Conservation (phyloP, 805 yeast species). For the Grigorovia jiainica region DNA sequence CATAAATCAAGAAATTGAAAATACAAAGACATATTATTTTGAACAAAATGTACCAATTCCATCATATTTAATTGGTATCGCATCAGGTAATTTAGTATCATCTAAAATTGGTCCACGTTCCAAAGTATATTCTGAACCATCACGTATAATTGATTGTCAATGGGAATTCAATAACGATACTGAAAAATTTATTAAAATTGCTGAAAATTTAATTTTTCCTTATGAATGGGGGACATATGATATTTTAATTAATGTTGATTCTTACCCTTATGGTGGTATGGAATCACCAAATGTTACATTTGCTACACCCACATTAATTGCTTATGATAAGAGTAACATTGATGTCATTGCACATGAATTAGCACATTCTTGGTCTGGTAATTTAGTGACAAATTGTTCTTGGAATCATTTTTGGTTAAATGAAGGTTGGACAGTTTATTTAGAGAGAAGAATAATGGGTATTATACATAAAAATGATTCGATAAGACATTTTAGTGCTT, state of each 20-base stretch:
- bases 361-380: constrained; percentile 91
- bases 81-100: constrained; percentile 65
- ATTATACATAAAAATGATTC: constrained; percentile 62
- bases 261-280: constrained; percentile 89
- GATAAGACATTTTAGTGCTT: constrained; percentile 68
- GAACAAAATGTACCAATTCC: constrained; percentile 80
- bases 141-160: constrained; percentile 54
- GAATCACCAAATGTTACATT: constrained; percentile 88
- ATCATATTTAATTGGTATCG: constrained; percentile 72
- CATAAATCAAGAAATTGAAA: too few relatives aligned
- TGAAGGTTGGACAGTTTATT: constrained; percentile 93
- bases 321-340: constrained; percentile 77
- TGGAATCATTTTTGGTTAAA: constrained; percentile 95
- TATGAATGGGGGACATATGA: constrained; percentile 84
- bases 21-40: constrained; percentile 36
- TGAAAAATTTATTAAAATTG: constrained; percentile 68
- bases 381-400: constrained; percentile 78
- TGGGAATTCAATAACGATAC: constrained; percentile 75
- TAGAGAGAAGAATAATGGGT: constrained; percentile 77
- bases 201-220: constrained; percentile 60
- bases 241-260: constrained; percentile 67
- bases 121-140: constrained; percentile 69
- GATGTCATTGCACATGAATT: constrained; percentile 89
- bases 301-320: constrained; percentile 79
- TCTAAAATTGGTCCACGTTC: constrained; percentile 81